Base-by-base conservation (phyloP, 2,329 filamentous ascomycete genomes). In the Beauveria rudraprayagi region DNA sequence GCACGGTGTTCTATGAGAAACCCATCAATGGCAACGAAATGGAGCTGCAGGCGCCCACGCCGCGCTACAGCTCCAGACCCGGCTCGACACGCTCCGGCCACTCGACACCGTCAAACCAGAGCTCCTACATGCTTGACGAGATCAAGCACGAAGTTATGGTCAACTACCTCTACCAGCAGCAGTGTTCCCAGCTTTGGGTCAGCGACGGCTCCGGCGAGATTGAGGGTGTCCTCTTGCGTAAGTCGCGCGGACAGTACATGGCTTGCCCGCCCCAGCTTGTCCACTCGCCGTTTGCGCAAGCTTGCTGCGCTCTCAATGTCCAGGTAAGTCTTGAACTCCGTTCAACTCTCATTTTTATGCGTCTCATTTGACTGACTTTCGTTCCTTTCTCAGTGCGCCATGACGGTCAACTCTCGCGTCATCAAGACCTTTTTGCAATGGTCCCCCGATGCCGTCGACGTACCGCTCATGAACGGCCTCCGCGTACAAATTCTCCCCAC, bases 61-160 rank as follows among this genome's bases (percentile, higher is more conserved):
- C 77, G 10, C 75, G 78, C 59, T 78, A 78, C 64, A 76, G 72
- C 65, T 82, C 80, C 16, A 78, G 81, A 19, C 79, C 80, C 55
- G 77, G 77, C 65, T 87, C 83, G 0, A 70, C 82, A 37, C 60
- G 60, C 47, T 80, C 80, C 0, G 78, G 71, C 30, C 74, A 71
- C 47, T 82, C 80, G 17, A 68, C 68, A 5, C 70, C 69, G n/a
- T 73, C 72, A 17, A 73, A 69, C 26, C 72, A 72, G 53, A 84
- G 80, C 68, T 83, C 81, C 44, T 73, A 80, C 61, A 80, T 87
- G 63, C 72, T 89, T 11, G 86, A 90, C 63, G 87, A 90, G 64
- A 88, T 91, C 73, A 90, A 88, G 73, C 86, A 91, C 69, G 89
- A 92, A 72, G 87, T 92, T 63, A 92, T 92, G 88, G 88, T 90